Conservation (phyloP, 768 basidiomycete genomes). For the Lyophyllum shimeji region DNA sequence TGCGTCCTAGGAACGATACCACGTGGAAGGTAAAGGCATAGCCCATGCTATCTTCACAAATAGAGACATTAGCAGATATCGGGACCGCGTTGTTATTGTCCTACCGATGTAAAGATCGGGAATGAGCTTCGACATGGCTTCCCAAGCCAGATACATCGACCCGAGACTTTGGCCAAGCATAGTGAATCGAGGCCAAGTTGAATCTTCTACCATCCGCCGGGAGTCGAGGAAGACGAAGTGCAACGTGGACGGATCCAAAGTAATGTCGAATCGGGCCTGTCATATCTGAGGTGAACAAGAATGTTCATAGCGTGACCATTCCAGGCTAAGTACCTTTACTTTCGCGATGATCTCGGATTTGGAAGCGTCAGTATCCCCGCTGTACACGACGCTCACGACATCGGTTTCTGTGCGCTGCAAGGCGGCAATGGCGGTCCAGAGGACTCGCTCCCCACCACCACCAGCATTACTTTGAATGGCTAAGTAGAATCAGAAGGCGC, state of each 20-base stretch:
- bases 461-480: conserved; percentile 75
- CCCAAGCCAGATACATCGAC: conserved; percentile 79
- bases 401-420: conserved; percentile 68
- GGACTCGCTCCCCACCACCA: conserved; percentile 93
- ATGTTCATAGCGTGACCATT: neutral
- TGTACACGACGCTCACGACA: conserved; percentile 80
- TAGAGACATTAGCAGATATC: conserved; percentile 7
- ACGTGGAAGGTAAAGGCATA: conserved; percentile 92
- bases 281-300: neutral
- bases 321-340: conserved; percentile 57
- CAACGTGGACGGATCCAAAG: conserved; percentile 59
- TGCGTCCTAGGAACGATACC: conserved; percentile 57
- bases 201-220: conserved; percentile 74
- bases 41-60: conserved; percentile 86
- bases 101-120: conserved; percentile 91
- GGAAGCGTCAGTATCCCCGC: conserved; percentile 78
- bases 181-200: conserved; percentile 87
- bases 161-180: conserved; percentile 90
- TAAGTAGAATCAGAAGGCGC: conserved; percentile 38
- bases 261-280: conserved; percentile 81
- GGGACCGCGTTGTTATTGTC: conserved; percentile 16
- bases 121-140: conserved; percentile 75
- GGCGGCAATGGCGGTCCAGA: conserved; percentile 87
- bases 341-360: conserved; percentile 81
- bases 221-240: conserved; percentile 81